Evolutionary conservation across 23 red algal species (phyloP), one percentile per base, ranked within the genome.

Genomic region (Cyanidioschyzon merolae): DNA sequence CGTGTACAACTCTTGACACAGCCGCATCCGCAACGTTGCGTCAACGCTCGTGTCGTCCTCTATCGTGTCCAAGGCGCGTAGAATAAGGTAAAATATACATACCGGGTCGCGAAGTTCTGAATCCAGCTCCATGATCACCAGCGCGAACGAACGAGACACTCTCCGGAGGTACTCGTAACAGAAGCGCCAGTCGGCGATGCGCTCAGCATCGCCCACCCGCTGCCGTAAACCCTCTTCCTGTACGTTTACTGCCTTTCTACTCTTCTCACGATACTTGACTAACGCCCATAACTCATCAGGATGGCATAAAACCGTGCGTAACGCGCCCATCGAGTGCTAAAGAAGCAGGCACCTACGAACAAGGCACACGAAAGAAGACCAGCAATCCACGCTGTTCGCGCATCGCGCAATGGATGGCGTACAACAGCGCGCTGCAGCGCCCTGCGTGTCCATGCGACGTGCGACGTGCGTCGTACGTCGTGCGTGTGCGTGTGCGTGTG

Each of bases 31-130:
- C 18, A 83, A n/a, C 54, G 51, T 41, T 29, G 83, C 77, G 68
- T 85, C 77, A 0, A 79, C 74, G 2, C 71, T 74, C 29, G 93
- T 97, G 74, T 97, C 93, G 54, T 97, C 93, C 58, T 97, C 93
- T 30, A 97, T 80, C 21, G 93, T 97, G 79, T 97, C 93, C 18
- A 97, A 82, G n/a, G 88, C 88, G 68, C 93, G 88, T 38, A 97
- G 75, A 2, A 90, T 81, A 57, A 97, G 77, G 79, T 97, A 97
- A 78, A 97, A 97, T 35, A 97, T 59, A 39, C 84, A 88, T 24
- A 97, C 75, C 37, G 93, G 80, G 59, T 91, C 82, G 29, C 93
- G 80, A 35, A 97, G 74, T 38, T 85, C 79, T 37, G 76, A 50
- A 21, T 79, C 79, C 32, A 97, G 81, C 78, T 91, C 85, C 88